A percentile compares a stretch with the other conserved stretches of the same genome.
These are phyloP conservation scores for Coemansia sp. DNA, from an alignment of 192 early-diverging fungal species.

Conservation along the genomic window DNA sequence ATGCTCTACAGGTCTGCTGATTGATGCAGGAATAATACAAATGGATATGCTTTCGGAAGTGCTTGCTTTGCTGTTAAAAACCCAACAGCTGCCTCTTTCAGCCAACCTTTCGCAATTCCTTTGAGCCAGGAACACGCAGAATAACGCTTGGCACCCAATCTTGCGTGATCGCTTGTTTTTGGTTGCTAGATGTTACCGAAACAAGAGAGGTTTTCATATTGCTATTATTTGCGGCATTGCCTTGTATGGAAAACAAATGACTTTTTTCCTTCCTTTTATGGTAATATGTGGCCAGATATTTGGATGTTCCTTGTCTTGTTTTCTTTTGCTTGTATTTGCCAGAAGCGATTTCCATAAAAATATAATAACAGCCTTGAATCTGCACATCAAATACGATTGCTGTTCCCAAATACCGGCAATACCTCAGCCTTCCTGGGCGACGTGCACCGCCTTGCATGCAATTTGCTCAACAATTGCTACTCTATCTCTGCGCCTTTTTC, in stretches of 20 bases:
- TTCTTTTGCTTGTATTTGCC: neutral
- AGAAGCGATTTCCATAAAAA: neutral
- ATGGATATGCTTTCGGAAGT: conserved; percentile 9
- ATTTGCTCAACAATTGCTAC: no score
- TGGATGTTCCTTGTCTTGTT: neutral
- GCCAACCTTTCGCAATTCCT: neutral
- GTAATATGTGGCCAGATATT: neutral
- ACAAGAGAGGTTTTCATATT: no score
- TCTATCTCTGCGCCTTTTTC: neutral
- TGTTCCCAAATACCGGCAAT: neutral
- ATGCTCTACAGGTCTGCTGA: conserved; percentile 3
- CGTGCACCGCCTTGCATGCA: neutral
- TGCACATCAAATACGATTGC: neutral
- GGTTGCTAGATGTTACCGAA: neutral
- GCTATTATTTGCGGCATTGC: neutral
- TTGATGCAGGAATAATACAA: neutral
- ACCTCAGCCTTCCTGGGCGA: neutral
- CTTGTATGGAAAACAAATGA: neutral
- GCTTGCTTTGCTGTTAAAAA: neutral
- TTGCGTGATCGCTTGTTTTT: neutral
- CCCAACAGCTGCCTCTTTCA: neutral
- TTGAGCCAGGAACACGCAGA: neutral
- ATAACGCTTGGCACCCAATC: neutral
- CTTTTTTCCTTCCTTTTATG: neutral
- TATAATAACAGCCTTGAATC: neutral